Base-by-base conservation (phyloP, 164 flowering plant species). In the Stephania japonica region DNA sequence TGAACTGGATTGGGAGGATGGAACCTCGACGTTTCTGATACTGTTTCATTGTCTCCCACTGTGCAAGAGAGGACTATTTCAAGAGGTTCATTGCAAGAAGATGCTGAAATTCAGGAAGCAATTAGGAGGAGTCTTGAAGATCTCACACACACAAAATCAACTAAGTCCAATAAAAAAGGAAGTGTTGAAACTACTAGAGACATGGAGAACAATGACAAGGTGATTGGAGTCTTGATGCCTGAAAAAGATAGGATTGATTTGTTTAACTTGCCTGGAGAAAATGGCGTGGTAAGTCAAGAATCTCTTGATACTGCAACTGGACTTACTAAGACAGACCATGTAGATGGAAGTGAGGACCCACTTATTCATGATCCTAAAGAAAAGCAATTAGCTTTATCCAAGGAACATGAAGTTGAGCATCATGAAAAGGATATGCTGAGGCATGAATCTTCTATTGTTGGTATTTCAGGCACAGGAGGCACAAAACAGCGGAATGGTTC, bases 1-100 rank as follows among this genome's bases (percentile, higher is more conserved):
- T 81, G 94, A 87, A 56, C 86, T 89, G 68, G 97, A 90, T 72
- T 90, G 95, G 97, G 93, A 90, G 80, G 96, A 93, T 71, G 95
- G 86, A 72, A 77, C 19, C 70, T 75, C 79, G 84, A 76, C 77
- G 73, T 72, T 80, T 61, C 69, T 42, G 62, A 67, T 69, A 71
- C 68, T 65, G 72, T 78, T 41, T 73, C 78, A 9, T 41, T 75
- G 68, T 69, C 25, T 68, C 78, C 73, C 19, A 69, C 23, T 75
- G 84, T 76, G 68, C 68, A 63, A 26, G 66, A 71, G 1, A 75
- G 72, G 71, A 38, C 72, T 73, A 74, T 75, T 76, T 86, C 90
- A 53, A 85, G 65, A 81, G 93, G 91, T 67, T 68, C 42, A 75
- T 21, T 87, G 75, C 87, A 87, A 77, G 99, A 95, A 87, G 97